Evolutionary conservation across 1,284 basidiomycete species (phyloP).

Genomic region (Puccinia coronata): DNA sequence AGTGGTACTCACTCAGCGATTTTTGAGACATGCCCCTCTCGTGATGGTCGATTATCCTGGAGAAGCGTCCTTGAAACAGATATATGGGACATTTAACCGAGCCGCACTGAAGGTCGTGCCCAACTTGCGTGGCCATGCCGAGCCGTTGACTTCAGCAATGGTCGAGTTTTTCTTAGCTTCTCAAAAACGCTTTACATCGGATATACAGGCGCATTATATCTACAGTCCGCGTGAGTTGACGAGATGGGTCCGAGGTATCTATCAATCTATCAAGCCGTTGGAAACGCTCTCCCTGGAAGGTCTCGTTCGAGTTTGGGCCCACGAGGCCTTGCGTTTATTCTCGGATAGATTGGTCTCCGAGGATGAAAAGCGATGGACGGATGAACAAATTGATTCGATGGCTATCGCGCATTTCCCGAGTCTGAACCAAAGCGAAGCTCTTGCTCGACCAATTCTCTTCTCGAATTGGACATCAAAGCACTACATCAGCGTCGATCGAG

Average conservation of each 20-base stretch:
- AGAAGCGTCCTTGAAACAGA: constrained; percentile 93
- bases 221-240: constrained; percentile 99
- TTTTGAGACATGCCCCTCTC: constrained; percentile 96
- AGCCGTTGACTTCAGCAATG: constrained; percentile 96
- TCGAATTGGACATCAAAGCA: constrained; percentile 99
- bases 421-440: constrained; percentile 77
- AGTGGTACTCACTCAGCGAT: constrained; percentile 94
- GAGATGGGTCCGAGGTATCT: constrained; percentile 95
- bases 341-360: constrained; percentile 93
- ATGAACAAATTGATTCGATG: constrained; percentile 81
- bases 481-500: constrained; percentile 91
- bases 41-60: constrained; percentile 99
- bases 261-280: constrained; percentile 89
- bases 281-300: constrained; percentile 90
- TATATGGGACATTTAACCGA: constrained; percentile 98
- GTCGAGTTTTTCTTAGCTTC: constrained; percentile 92
- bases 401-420: constrained; percentile 90
- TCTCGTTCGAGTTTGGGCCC: constrained; percentile 94
- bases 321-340: constrained; percentile 95
- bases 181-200: constrained; percentile 90
- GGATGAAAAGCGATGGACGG: constrained; percentile 90
- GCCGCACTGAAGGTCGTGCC: constrained; percentile 94
- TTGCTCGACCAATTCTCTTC: constrained; percentile 87
- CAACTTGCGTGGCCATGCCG: constrained; percentile 85
- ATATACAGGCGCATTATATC: constrained; percentile 96